A percentile compares a stretch with the other conserved stretches of the same genome.
These are phyloP conservation scores for Trichoderma sp. DNA, from an alignment of 2,329 filamentous ascomycete species.

Conservation along the genomic window DNA sequence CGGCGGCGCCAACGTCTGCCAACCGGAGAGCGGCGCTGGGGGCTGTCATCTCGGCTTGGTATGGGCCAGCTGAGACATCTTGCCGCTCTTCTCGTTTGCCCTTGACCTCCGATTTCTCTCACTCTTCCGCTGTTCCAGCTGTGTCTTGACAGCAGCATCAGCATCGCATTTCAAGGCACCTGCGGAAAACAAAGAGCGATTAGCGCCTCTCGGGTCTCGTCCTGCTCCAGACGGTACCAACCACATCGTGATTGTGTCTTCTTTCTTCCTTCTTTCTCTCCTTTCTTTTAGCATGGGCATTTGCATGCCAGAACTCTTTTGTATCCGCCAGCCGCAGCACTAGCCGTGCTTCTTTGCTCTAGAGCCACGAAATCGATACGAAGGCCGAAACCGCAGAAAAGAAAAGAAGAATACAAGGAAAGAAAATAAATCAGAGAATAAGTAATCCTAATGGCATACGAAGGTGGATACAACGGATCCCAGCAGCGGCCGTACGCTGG, in stretches of 20 bases:
- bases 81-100: not conserved
- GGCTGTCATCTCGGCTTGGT: not conserved
- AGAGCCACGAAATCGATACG: not conserved
- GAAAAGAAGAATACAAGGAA: not conserved
- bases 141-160: not conserved
- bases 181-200: not conserved
- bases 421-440: not conserved
- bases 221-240: not conserved
- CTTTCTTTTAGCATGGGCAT: not conserved
- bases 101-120: not conserved
- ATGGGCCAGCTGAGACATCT: not conserved
- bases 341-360: not conserved
- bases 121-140: not conserved
- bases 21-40: not conserved
- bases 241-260: not conserved
- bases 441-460: slow-evolving; percentile 52
- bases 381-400: not conserved
- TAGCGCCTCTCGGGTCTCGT: not conserved
- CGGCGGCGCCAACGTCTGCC: slow-evolving; percentile 8
- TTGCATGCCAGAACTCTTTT: not conserved
- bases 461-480: slow-evolving; percentile 47
- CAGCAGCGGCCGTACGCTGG: slow-evolving; percentile 55
- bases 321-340: not conserved
- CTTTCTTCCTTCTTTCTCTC: not conserved
- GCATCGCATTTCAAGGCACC: not conserved